phyloP scores from a whole-genome alignment of 164 flowering plant genomes.

The Annona squamosa region DNA sequence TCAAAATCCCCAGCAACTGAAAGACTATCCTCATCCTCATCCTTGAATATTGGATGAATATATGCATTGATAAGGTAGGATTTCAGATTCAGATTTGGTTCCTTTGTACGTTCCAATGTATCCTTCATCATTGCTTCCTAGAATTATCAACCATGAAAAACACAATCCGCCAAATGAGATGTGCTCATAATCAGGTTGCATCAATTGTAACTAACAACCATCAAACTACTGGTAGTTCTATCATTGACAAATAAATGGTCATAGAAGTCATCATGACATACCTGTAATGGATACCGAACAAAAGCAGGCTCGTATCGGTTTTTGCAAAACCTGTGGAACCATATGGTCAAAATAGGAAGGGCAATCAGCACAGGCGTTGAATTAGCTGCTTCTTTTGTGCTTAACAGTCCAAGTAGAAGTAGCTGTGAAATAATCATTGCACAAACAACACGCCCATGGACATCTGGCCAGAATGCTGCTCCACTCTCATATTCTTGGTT shows the following conservation, averaged over 20 bases:
- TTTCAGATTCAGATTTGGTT: constrained; percentile 59
- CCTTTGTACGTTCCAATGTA: constrained; percentile 58
- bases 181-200: neutral
- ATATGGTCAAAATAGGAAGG: constrained; percentile 73
- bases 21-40: constrained; percentile 36
- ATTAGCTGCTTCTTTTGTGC: constrained; percentile 56
- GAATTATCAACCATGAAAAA: neutral
- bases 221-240: neutral
- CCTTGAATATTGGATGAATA: constrained; percentile 64
- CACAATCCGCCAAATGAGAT: neutral
- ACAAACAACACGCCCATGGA: constrained; percentile 56
- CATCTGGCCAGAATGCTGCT: constrained; percentile 88
- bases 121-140: constrained; percentile 89
- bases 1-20: constrained; percentile 28
- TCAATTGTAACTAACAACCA: neutral
- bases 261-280: constrained; percentile 14
- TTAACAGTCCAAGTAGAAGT: constrained; percentile 60
- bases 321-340: constrained; percentile 73
- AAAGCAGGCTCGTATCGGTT: constrained; percentile 76
- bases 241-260: too few relatives aligned
- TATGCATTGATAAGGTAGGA: constrained; percentile 64
- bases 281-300: constrained; percentile 63
- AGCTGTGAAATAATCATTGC: constrained; percentile 64
- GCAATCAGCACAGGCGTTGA: constrained; percentile 64
- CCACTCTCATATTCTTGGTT: constrained; percentile 82